These are phyloP conservation scores for Cantharellus cinnabarinus DNA, from an alignment of 768 basidiomycete species.

Conservation along the genomic window DNA sequence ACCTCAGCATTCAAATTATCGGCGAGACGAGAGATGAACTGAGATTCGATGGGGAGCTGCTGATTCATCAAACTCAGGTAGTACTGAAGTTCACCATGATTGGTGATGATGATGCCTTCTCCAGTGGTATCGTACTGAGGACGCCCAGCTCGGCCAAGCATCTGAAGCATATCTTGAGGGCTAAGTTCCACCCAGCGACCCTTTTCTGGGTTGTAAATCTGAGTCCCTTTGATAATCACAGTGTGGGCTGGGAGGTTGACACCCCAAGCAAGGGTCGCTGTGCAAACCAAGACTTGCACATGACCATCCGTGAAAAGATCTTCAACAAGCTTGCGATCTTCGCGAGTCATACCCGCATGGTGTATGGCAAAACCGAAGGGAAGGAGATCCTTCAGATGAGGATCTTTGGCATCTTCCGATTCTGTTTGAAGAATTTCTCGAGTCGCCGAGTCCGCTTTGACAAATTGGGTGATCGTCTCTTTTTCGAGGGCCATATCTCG, in stretches of 20 bases:
- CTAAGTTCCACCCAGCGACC: slow-evolving; percentile 94
- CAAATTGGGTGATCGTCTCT: slow-evolving; percentile 90
- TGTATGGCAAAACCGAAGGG: slow-evolving; percentile 97
- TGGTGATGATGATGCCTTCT: slow-evolving; percentile 97
- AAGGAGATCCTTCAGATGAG: slow-evolving; percentile 67
- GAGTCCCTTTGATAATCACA: slow-evolving; percentile 99
- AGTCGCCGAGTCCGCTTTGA: slow-evolving; percentile 79
- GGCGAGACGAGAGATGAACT: slow-evolving; percentile 78
- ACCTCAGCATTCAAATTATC: slow-evolving; percentile 97
- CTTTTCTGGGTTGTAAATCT: slow-evolving; percentile 98
- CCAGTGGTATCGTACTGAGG: slow-evolving; percentile 96
- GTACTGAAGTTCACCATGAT: slow-evolving; percentile 91
- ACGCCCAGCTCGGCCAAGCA: slow-evolving; percentile 93
- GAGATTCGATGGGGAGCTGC: slow-evolving; percentile 92
- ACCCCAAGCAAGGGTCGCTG: slow-evolving; percentile 97
- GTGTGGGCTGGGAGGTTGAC: slow-evolving; percentile 96
- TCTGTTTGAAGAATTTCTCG: slow-evolving; percentile 80
- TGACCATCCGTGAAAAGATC: slow-evolving; percentile 85
- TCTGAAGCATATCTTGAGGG: slow-evolving; percentile 90
- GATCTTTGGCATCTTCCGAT: slow-evolving; percentile 60
- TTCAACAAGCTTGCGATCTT: slow-evolving; percentile 81
- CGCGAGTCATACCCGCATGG: slow-evolving; percentile 88
- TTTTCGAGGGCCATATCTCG: slow-evolving; percentile 91
- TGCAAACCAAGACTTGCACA: slow-evolving; percentile 87
- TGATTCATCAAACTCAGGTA: slow-evolving; percentile 90